Evolutionary conservation across 2,329 filamentous ascomycete genomes (phyloP).

Genomic region (Exophiala bonariae): DNA sequence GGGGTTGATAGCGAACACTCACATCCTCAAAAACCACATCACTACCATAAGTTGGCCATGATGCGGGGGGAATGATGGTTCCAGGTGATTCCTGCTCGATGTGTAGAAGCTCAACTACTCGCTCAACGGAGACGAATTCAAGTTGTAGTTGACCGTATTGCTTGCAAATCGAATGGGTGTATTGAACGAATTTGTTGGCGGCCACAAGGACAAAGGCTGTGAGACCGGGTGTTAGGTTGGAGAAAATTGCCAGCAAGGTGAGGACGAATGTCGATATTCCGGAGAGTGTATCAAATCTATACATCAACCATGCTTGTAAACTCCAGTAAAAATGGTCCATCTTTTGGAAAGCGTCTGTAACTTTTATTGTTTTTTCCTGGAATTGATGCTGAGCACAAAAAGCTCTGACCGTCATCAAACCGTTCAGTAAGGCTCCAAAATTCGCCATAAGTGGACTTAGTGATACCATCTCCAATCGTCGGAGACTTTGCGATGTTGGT

Average conservation of each 20-base stretch:
- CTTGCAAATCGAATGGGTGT: constrained; percentile 73
- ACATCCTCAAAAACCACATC: constrained; percentile 75
- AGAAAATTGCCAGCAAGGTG: constrained; percentile 72
- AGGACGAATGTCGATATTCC: constrained; percentile 72
- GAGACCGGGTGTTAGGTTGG: constrained; percentile 72
- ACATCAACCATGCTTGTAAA: constrained; percentile 80
- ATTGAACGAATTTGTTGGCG: constrained; percentile 62
- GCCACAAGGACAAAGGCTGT: constrained; percentile 81
- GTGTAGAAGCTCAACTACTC: constrained; percentile 77
- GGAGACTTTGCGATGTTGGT: constrained; percentile 78
- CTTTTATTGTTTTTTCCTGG: constrained; percentile 74
- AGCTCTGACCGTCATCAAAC: constrained; percentile 81
- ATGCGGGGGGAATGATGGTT: constrained; percentile 66
- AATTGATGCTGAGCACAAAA: constrained; percentile 78
- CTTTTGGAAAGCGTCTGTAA: constrained; percentile 86
- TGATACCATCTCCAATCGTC: constrained; percentile 85
- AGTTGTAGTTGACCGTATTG: constrained; percentile 84
- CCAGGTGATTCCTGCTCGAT: constrained; percentile 74
- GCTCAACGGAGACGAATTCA: constrained; percentile 87
- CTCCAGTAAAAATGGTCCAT: constrained; percentile 98
- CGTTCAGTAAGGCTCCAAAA: constrained; percentile 83
- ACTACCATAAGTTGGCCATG: constrained; percentile 73
- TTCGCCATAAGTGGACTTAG: constrained; percentile 88
- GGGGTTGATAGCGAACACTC: constrained; percentile 75
- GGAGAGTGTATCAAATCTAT: constrained; percentile 72